A percentile compares a stretch with the other conserved stretches of the same genome.
Conservation (phyloP, 306 rosid genomes). For the Rosa rugosa region DNA sequence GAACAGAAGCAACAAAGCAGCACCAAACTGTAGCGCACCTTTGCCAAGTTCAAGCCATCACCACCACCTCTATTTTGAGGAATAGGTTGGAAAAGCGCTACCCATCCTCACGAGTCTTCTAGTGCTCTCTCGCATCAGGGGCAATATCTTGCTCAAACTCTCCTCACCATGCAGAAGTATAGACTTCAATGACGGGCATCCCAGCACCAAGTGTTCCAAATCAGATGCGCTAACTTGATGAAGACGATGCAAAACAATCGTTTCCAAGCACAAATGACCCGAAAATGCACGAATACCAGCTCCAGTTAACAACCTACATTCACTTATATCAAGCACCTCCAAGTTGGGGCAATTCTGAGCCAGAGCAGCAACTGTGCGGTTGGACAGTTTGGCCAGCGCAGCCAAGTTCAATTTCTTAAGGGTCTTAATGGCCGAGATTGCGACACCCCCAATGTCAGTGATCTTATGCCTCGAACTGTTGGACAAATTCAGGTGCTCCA, state of each 20-base stretch:
- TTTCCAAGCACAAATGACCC: neutral
- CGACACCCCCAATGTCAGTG: slow-evolving; percentile 10
- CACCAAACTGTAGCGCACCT: neutral
- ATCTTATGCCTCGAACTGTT: neutral
- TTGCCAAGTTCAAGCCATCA: neutral
- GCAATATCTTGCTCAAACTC: neutral
- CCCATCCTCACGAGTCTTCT: neutral
- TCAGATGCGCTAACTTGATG: neutral
- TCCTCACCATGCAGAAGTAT: neutral
- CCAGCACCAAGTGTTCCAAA: neutral
- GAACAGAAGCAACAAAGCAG: neutral
- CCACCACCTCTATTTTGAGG: neutral
- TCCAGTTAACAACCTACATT: slow-evolving; percentile 1
- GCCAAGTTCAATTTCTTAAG: slow-evolving; percentile 28
- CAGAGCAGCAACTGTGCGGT: slow-evolving; percentile 25
- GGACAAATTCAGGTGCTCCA: slow-evolving; percentile 23
- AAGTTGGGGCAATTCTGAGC: slow-evolving; percentile 24
- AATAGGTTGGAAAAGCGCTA: neutral
- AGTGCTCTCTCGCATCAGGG: neutral
- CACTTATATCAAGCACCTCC: slow-evolving; percentile 10
- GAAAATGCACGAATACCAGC: neutral
- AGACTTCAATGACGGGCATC: neutral
- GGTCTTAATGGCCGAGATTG: slow-evolving; percentile 18
- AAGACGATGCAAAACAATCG: neutral
- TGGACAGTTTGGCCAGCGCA: slow-evolving; percentile 28